A percentile compares a stretch with the other conserved stretches of the same genome.
Conservation (phyloP, 495 filamentous ascomycete genomes). For the Thozetella sp. region DNA sequence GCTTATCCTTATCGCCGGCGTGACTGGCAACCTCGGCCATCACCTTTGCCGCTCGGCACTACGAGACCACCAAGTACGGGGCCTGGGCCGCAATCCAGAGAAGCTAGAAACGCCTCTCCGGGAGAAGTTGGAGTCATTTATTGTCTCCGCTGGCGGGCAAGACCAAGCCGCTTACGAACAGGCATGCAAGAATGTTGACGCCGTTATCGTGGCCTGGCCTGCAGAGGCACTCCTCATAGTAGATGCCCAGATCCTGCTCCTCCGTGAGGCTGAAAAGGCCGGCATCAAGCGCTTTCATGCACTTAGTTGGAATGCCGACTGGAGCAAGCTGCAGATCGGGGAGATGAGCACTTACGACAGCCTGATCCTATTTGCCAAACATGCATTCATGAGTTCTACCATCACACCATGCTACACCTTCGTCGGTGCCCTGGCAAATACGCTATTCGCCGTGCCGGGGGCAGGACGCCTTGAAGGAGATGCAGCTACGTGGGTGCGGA, state of each 20-base stretch:
- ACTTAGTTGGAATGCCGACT: background rate
- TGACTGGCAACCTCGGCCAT: background rate
- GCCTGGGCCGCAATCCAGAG: background rate
- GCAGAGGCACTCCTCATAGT: background rate
- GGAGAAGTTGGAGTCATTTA: background rate
- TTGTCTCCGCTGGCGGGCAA: background rate
- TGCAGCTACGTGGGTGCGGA: background rate
- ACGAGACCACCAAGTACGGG: background rate
- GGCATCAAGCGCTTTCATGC: background rate
- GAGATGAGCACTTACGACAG: background rate
- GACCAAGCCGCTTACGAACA: background rate
- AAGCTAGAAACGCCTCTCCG: background rate
- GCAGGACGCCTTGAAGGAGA: background rate
- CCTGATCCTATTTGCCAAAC: background rate
- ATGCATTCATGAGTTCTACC: background rate
- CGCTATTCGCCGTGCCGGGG: background rate
- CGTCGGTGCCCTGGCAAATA: background rate
- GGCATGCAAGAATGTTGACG: background rate
- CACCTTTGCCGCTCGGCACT: background rate
- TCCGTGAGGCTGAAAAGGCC: background rate
- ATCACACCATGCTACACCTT: background rate
- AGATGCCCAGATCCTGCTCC: background rate
- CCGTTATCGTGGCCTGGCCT: background rate
- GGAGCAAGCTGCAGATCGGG: background rate
- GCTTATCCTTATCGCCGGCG: slow-evolving; percentile 3